Percentiles rank a stretch among this genome's conserved stretches.
These are phyloP conservation scores for Alisma plantagoaquatica DNA, from an alignment of 106 monocot genomes.

Conservation along the genomic window DNA sequence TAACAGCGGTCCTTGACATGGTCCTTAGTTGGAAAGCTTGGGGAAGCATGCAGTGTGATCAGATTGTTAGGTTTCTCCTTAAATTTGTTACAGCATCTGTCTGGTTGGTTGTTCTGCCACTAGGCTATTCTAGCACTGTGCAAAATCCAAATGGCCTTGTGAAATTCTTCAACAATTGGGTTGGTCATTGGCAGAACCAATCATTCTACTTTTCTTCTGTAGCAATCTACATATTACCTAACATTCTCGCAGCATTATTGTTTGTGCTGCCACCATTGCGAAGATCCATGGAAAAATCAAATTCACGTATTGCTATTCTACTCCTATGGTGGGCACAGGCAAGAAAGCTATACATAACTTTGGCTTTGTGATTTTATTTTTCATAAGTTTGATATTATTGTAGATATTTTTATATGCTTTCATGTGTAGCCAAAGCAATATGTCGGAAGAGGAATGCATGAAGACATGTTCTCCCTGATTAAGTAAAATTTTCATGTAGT, in stretches of 20 bases:
- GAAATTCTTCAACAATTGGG: constrained; percentile 80
- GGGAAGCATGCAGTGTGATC: constrained; percentile 79
- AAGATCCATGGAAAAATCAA: constrained; percentile 59
- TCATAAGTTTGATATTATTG: not conserved
- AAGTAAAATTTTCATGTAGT: constrained; percentile 36
- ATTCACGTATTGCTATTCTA: constrained; percentile 45
- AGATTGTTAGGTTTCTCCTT: constrained; percentile 71
- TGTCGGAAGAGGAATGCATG: constrained; percentile 98
- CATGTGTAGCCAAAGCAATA: constrained; percentile 75
- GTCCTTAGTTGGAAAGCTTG: constrained; percentile 94
- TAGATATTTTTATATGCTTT: not conserved
- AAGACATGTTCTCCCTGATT: constrained; percentile 68
- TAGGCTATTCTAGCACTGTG: constrained; percentile 68
- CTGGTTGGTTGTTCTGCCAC: constrained; percentile 77
- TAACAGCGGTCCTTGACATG: constrained; percentile 75
- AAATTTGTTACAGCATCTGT: constrained; percentile 77
- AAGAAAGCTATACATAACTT: constrained; percentile 6
- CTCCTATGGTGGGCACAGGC: constrained; percentile 97
- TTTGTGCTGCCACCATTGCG: constrained; percentile 73
- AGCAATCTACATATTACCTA: constrained; percentile 83
- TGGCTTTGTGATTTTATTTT: not conserved
- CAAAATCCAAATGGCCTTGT: constrained; percentile 83
- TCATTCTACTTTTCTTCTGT: constrained; percentile 73
- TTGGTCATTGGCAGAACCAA: constrained; percentile 55
- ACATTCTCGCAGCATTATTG: constrained; percentile 72